Evolutionary conservation across 129 eudicot species (phyloP).

Genomic region (Lactuca sativa): DNA sequence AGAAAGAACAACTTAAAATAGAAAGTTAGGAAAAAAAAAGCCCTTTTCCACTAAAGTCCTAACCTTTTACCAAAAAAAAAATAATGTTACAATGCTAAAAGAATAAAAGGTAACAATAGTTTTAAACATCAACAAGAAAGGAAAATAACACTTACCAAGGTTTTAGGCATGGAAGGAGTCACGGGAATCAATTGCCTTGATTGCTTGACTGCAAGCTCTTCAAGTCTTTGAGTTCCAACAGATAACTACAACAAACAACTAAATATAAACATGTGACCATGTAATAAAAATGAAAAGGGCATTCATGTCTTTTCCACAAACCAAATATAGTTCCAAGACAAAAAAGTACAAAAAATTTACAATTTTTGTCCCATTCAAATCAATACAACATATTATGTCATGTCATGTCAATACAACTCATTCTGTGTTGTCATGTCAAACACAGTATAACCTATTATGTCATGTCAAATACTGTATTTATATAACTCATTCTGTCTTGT

Average conservation of each 20-base stretch:
- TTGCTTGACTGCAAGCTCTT: constrained; percentile 69
- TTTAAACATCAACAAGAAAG: background rate
- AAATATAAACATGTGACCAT: background rate
- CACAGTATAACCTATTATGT: too few species aligned
- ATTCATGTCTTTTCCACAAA: background rate
- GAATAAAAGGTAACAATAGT: background rate
- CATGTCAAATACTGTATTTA: too few species aligned
- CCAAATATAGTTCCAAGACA: background rate
- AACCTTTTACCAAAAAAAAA: too few species aligned
- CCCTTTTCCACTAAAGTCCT: background rate
- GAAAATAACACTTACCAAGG: constrained; percentile 36
- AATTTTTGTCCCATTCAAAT: background rate
- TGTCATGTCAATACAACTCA: too few species aligned
- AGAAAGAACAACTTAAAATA: too few species aligned
- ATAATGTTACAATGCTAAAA: background rate
- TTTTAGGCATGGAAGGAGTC: constrained; percentile 55
- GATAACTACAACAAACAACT: constrained; percentile 53
- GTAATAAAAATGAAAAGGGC: background rate
- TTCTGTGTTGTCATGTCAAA: too few species aligned
- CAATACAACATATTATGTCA: background rate
- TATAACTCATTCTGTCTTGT: too few species aligned
- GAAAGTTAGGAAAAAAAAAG: background rate
- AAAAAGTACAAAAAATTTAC: background rate
- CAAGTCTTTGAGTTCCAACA: constrained; percentile 58
- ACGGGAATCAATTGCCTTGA: constrained; percentile 63